Evolutionary conservation across 495 filamentous ascomycete species (phyloP).

Genomic region (Penicillium malachiteum): DNA sequence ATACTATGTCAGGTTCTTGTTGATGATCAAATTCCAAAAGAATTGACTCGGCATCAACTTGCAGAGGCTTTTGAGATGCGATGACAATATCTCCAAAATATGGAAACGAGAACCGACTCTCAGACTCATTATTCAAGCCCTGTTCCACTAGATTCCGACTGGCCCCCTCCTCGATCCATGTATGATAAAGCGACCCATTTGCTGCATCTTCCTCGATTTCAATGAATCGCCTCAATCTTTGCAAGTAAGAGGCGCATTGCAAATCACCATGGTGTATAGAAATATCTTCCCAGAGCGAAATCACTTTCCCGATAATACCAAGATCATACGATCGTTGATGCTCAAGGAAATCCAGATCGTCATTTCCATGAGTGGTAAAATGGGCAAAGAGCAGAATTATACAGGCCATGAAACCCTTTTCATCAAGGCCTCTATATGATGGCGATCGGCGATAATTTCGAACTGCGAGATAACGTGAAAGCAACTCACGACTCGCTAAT

Average conservation of each 20-base stretch:
- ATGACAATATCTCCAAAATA: conserved; percentile 44
- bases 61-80: background rate
- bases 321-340: conserved; percentile 33
- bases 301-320: conserved; percentile 21
- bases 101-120: conserved; percentile 27
- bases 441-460: conserved; percentile 35
- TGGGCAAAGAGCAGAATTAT: conserved; percentile 46
- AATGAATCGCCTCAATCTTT: conserved; percentile 4
- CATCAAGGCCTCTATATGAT: conserved; percentile 49
- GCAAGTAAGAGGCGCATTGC: conserved; percentile 6
- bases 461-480: conserved; percentile 37
- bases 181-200: conserved; percentile 4
- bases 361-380: conserved; percentile 31
- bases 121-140: background rate
- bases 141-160: conserved; percentile 4
- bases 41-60: background rate
- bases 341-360: conserved; percentile 26
- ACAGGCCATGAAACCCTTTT: conserved; percentile 47
- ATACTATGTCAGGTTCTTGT: background rate
- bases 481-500: conserved; percentile 45
- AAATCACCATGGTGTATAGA: conserved; percentile 28
- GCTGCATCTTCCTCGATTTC: conserved; percentile 15
- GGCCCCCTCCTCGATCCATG: background rate
- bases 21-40: background rate
- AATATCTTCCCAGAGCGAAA: conserved; percentile 39